Evolutionary conservation across 2,329 filamentous ascomycete species (phyloP), one percentile per base, ranked within the genome.

Genomic region (Colletotrichum noveboracense): DNA sequence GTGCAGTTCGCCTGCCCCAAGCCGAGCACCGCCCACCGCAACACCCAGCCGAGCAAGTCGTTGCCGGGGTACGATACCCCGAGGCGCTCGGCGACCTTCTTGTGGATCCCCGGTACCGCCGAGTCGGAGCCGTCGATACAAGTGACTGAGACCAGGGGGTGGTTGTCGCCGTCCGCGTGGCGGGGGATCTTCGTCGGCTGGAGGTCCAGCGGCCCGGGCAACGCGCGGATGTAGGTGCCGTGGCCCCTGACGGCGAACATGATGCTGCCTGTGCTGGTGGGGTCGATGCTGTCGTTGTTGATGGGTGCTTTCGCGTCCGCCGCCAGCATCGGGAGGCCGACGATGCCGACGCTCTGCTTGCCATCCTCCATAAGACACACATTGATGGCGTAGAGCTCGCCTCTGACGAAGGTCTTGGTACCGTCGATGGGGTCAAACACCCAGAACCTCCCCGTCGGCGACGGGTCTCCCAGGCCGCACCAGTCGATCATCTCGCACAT

Each of bases 391-490:
- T 91, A 92, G 62, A 90, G 86, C 78, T 90, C 84, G 7, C 88
- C 87, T 13, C 84, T 82, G 10, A 92, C 84, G 70, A 90, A 92
- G 1, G 89, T 91, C 82, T 89, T 88, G 3, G 90, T 92, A 9
- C 90, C 90, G 77, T 92, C 90, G 34, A 92, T 91, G 1, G 90
- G 90, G 78, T 92, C 90, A 78, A 92, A 91, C 0, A 92, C 86
- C 90, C 90, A 92, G 10, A 87, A 86, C 16, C 89, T 81, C 9
- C 86, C 87, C 66, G 69, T 6, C 1, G 71, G 71, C 16, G 74
- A 75, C 6, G 85, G 87, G 18, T 80, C 80, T 28, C 85, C 85
- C 24, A 83, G 78, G 34, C 88, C 87, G 75, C 89, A 90, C 77
- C 85, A 85, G 80, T 92, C 90, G 60, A 92, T 88, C 76, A 90